These are phyloP conservation scores for Drechslerella coelobrocha DNA, from an alignment of 2,329 filamentous ascomycete genomes.

Conservation along the genomic window DNA sequence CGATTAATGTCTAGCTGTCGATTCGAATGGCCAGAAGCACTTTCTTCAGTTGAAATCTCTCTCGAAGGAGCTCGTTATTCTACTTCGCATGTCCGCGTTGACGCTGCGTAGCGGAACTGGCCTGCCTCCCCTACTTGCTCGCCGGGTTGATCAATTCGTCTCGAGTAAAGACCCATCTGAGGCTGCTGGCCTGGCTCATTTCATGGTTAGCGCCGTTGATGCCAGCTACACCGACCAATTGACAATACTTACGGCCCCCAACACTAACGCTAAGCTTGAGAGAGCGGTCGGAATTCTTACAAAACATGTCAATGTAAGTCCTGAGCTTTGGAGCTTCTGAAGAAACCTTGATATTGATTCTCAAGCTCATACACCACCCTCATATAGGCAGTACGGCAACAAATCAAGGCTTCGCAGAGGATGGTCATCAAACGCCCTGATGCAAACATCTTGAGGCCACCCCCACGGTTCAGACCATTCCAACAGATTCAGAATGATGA, in stretches of 20 bases:
- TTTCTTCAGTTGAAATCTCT: conserved; percentile 83
- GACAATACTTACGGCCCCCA: conserved; percentile 79
- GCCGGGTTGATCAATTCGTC: conserved; percentile 86
- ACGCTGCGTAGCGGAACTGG: conserved; percentile 64
- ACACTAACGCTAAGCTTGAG: conserved; percentile 77
- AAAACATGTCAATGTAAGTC: conserved; percentile 90
- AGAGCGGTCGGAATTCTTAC: conserved; percentile 84
- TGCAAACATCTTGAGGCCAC: conserved; percentile 47
- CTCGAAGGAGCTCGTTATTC: conserved; percentile 82
- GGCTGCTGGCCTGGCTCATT: conserved; percentile 86
- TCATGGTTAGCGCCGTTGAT: conserved; percentile 93
- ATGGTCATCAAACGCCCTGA: conserved; percentile 53
- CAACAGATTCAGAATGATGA: conserved; percentile 68
- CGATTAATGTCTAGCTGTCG: conserved; percentile 61
- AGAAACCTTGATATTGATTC: conserved; percentile 54
- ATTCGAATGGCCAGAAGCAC: conserved; percentile 62
- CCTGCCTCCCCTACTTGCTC: conserved; percentile 82
- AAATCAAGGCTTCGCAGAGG: conserved; percentile 49
- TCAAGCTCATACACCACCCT: background rate
- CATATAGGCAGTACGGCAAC: conserved; percentile 34
- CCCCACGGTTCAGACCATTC: conserved; percentile 56
- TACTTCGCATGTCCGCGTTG: conserved; percentile 80
- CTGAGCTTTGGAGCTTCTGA: conserved; percentile 62
- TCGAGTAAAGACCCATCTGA: conserved; percentile 79
- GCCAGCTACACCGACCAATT: conserved; percentile 90